Base-by-base conservation (phyloP, 305 asterid species). In the Fraxinus platypoda region DNA sequence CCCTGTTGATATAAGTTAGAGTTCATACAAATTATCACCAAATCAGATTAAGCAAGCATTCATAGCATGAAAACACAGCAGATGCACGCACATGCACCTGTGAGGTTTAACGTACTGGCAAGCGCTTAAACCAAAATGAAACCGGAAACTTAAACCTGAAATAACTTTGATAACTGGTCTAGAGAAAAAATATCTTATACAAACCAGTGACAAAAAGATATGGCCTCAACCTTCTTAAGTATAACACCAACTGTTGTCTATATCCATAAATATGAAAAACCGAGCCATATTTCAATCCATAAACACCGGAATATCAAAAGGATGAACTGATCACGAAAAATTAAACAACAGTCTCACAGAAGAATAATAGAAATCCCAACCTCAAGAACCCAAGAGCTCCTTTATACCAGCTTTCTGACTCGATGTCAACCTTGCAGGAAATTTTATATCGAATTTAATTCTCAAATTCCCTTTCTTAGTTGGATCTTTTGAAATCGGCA, bases 401-500 rank as follows among this genome's bases (percentile, higher is more conserved):
- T 83, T 86, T 52, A 86, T 80, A 23, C 84, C 84, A 28, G 83
- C 77, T 81, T 86, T 86, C 77, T 86, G 88, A 8, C 38, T 68
- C 1, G 82, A 1, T 21, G 83, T 86, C 73, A 86, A 78, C 80
- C 87, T 76, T 6, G 79, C 68, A 2, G 88, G 87, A 38, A 86
- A 86, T 78, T 78, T 86, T 54, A 86, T 83, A 80, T 83, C 86
- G 49, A 83, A 83, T 71, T 86, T 86, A 74, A 86, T 86, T 49
- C 87, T 86, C 76, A 86, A 28, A 52, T 86, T 86, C 4, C 88
- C 88, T 17, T 74, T 83, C 79, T 74, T 81, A 12, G 85, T 23
- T 2, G 85, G 87, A 23, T 86, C 88, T 78, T 86, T 86, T 13
- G 88, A 81, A 62, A 86, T 79, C 2, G 87, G 88, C 88, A 86